Evolutionary conservation across 495 filamentous ascomycete species (phyloP).

Genomic region (Bombardia bombarda): DNA sequence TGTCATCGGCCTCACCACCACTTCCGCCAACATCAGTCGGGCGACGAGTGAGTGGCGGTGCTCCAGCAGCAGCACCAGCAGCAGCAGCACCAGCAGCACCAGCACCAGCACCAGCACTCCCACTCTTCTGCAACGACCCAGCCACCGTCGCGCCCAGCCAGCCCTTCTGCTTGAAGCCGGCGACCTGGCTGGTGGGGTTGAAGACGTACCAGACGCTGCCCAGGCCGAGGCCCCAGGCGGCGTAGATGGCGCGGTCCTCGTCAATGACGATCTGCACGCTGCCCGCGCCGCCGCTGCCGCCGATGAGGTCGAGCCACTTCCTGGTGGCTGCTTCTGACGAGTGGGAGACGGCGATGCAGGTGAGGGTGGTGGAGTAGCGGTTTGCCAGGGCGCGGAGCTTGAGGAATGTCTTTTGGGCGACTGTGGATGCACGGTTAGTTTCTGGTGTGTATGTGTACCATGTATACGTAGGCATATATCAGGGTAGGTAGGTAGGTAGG

Average conservation of each 20-base stretch:
- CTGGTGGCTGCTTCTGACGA: conserved; percentile 36
- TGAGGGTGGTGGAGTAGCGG: conserved; percentile 30
- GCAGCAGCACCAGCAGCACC: not conserved
- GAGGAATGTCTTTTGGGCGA: conserved; percentile 50
- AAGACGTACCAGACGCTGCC: conserved; percentile 42
- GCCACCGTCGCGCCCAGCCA: conserved; percentile 35
- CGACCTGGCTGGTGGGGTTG: conserved; percentile 33
- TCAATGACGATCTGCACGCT: conserved; percentile 45
- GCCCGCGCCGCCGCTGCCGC: conserved; percentile 41
- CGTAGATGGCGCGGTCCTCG: conserved; percentile 41
- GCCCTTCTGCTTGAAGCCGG: conserved; percentile 36
- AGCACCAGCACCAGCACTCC: conserved; percentile 1
- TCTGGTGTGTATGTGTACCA: not conserved
- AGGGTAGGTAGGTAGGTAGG: conserved; percentile 1
- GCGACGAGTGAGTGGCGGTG: conserved; percentile 1
- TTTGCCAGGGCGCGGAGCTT: conserved; percentile 37
- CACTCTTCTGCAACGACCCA: conserved; percentile 23
- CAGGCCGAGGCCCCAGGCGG: conserved; percentile 46
- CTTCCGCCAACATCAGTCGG: conserved; percentile 6
- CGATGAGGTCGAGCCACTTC: conserved; percentile 42
- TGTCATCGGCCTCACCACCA: conserved; percentile 4
- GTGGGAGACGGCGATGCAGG: conserved; percentile 49
- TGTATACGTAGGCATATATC: not conserved
- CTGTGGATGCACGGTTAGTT: conserved; percentile 14
- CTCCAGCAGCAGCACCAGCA: not conserved